These are phyloP conservation scores for Austroboletus rostrupii DNA, from an alignment of 1,284 basidiomycete genomes.

Conservation along the genomic window DNA sequence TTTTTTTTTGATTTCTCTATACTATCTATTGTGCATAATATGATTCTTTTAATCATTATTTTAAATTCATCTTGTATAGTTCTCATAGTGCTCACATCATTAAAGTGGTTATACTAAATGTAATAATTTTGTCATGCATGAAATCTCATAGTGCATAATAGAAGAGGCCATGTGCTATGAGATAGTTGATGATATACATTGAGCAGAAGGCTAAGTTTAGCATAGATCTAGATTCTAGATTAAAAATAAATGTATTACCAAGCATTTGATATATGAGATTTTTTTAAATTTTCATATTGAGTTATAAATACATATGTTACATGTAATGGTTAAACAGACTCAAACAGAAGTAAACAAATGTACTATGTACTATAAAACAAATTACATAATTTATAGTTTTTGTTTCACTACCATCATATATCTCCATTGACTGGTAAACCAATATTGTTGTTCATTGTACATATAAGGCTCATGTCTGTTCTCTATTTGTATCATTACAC, in stretches of 20 bases:
- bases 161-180: no score
- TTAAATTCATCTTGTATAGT: no score
- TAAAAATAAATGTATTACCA: conserved; percentile 1
- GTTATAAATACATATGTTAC: conserved; percentile 1
- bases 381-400: background rate
- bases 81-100: no score
- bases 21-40: no score
- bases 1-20: no score
- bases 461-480: background rate
- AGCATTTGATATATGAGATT: background rate
- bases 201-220: no score
- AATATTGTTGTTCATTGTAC: background rate
- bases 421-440: conserved; percentile 2
- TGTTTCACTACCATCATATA: background rate
- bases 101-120: no score
- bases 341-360: conserved; percentile 19
- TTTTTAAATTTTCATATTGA: background rate
- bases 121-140: no score
- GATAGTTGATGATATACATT: no score
- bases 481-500: background rate
- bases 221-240: background rate
- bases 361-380: conserved; percentile 7
- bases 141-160: no score
- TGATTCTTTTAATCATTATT: no score
- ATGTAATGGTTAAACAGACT: background rate